A percentile compares a stretch with the other conserved stretches of the same genome.
These are phyloP conservation scores for Cryptococcus sp. DNA, from an alignment of 1,284 basidiomycete genomes.

Conservation along the genomic window DNA sequence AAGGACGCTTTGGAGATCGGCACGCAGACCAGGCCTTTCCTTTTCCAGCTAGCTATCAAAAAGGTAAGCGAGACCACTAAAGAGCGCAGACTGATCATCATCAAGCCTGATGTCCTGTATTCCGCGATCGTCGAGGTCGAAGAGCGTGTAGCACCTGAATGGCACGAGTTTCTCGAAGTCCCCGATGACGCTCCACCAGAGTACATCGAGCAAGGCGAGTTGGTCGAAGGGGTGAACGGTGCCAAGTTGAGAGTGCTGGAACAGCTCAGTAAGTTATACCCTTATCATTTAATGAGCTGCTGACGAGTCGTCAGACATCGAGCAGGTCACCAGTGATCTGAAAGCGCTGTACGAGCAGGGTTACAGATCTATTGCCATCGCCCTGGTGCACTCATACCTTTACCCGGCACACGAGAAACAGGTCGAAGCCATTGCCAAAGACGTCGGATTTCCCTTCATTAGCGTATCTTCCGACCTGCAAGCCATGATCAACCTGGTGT, in stretches of 20 bases:
- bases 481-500: constrained; percentile 57
- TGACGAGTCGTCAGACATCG: constrained; percentile 63
- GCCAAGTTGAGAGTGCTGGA: constrained; percentile 85
- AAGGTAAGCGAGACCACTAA: constrained; percentile 67
- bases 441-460: constrained; percentile 49
- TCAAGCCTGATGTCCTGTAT: constrained; percentile 55
- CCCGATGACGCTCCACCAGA: too few relatives aligned
- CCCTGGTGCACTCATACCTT: constrained; percentile 42
- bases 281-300: constrained; percentile 74
- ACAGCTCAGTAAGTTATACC: constrained; percentile 25
- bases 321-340: constrained; percentile 22
- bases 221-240: constrained; percentile 57
- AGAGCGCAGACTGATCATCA: background rate
- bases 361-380: constrained; percentile 38
- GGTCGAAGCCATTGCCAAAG: constrained; percentile 35
- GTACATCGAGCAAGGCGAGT: constrained; percentile 16
- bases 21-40: constrained; percentile 63
- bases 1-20: constrained; percentile 41
- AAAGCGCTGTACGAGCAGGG: constrained; percentile 39
- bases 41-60: constrained; percentile 83
- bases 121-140: constrained; percentile 55
- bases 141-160: constrained; percentile 89
- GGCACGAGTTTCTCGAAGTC: constrained; percentile 18
- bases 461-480: constrained; percentile 37
- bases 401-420: constrained; percentile 40